These are phyloP conservation scores for Fusarium marasasianum DNA, from an alignment of 2,329 filamentous ascomycete genomes.

Conservation along the genomic window DNA sequence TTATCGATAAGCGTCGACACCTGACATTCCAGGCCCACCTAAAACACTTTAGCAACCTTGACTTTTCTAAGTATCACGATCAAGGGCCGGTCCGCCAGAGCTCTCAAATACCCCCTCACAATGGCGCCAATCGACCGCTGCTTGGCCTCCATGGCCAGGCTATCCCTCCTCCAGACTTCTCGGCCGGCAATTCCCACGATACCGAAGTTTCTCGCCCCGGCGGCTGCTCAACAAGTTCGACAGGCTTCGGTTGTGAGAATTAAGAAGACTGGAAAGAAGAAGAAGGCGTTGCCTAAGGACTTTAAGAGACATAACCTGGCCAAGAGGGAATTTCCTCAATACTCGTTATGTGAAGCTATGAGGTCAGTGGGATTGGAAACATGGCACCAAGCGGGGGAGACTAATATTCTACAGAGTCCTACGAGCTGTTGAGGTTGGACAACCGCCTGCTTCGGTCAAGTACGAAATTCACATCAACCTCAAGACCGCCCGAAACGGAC, in stretches of 20 bases:
- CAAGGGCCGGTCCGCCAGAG: conserved; percentile 34
- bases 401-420: conserved; percentile 72
- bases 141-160: conserved; percentile 63
- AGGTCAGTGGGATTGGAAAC: conserved; percentile 63
- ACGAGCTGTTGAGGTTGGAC: conserved; percentile 90
- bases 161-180: conserved; percentile 54
- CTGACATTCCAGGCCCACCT: conserved; percentile 36
- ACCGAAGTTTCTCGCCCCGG: conserved; percentile 61
- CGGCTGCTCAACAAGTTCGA: conserved; percentile 54
- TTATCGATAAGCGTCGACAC: conserved; percentile 42
- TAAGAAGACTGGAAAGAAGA: conserved; percentile 64
- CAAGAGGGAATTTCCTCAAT: conserved; percentile 71
- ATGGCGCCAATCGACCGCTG: conserved; percentile 65
- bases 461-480: conserved; percentile 91
- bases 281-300: conserved; percentile 70
- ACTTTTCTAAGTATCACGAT: conserved; percentile 38
- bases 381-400: neutral
- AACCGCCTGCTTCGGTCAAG: conserved; percentile 75
- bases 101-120: conserved; percentile 40
- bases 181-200: conserved; percentile 56
- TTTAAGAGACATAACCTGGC: conserved; percentile 73
- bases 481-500: conserved; percentile 84
- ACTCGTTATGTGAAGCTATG: conserved; percentile 91
- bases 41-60: conserved; percentile 26
- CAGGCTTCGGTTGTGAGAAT: conserved; percentile 53